phyloP scores from a whole-genome alignment of 2,329 filamentous ascomycete species.

The Fusarium sp. region DNA sequence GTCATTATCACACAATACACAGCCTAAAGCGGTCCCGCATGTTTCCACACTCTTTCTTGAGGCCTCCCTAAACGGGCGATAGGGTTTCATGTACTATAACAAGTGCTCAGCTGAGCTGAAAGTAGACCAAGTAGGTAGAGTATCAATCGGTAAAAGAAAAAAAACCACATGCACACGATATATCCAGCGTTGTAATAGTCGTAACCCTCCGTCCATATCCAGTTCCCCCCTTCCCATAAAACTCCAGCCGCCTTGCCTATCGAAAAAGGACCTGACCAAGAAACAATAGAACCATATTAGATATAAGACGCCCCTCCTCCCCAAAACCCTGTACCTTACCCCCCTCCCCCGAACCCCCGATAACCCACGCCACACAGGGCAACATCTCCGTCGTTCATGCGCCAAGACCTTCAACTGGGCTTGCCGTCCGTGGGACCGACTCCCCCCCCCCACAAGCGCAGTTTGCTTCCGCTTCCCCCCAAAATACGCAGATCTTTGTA shows the following conservation, averaged over 20 bases:
- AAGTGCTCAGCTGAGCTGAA: neutral
- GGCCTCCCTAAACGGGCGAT: neutral
- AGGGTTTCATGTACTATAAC: neutral
- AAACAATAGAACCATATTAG: neutral
- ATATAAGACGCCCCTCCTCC: slow-evolving; percentile 12
- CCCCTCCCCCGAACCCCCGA: neutral
- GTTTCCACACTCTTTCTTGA: neutral
- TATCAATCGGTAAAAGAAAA: neutral
- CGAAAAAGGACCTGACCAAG: neutral
- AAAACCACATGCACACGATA: neutral
- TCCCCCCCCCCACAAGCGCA: slow-evolving; percentile 3
- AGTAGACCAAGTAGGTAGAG: neutral
- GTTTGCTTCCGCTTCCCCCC: neutral
- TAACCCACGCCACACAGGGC: slow-evolving; percentile 18
- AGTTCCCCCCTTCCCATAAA: neutral
- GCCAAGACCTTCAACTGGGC: slow-evolving; percentile 33
- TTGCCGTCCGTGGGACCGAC: slow-evolving; percentile 11
- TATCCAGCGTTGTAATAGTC: neutral
- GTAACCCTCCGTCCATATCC: neutral
- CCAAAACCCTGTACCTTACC: no score
- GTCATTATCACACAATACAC: slow-evolving; percentile 5
- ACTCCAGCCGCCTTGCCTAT: neutral
- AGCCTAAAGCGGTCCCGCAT: neutral
- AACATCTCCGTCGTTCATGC: slow-evolving; percentile 28
- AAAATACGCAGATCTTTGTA: slow-evolving; percentile 28